Percentiles rank a stretch among this genome's conserved stretches.
These are phyloP conservation scores for Candida yuanshanica DNA, from an alignment of 805 yeast species.

Conservation along the genomic window DNA sequence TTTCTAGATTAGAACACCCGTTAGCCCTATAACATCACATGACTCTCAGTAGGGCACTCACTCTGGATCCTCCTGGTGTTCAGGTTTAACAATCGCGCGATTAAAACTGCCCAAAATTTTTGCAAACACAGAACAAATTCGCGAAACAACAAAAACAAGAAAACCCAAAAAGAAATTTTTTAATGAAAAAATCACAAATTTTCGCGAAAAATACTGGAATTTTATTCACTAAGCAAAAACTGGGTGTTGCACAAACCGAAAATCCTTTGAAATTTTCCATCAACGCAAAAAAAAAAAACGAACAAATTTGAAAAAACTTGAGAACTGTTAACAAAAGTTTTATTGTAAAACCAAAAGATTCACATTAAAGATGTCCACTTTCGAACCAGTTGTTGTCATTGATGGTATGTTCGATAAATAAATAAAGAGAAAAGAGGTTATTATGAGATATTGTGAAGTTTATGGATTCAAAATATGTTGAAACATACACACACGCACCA, in stretches of 20 bases:
- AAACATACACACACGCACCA: too few species aligned
- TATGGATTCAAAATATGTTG: too few species aligned
- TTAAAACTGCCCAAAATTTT: not conserved
- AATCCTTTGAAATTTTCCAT: not conserved
- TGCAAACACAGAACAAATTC: not conserved
- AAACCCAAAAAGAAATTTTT: too few species aligned
- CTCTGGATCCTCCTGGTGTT: too few species aligned
- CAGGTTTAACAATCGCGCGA: not conserved
- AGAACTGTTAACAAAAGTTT: not conserved
- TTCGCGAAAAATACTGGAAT: too few species aligned
- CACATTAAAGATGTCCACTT: conserved; percentile 50
- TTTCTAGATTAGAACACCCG: too few species aligned
- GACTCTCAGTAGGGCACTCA: too few species aligned
- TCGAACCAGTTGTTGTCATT: conserved; percentile 96
- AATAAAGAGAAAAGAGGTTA: not conserved
- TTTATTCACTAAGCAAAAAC: not conserved
- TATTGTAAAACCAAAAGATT: conserved; percentile 4
- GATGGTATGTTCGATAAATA: conserved; percentile 62
- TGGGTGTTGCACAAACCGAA: not conserved
- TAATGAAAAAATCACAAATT: too few species aligned
- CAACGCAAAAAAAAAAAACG: not conserved
- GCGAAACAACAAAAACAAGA: too few species aligned
- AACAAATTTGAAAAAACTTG: conserved; percentile 1
- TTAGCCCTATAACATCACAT: too few species aligned
- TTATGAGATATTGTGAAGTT: not conserved